phyloP scores from a whole-genome alignment of 495 filamentous ascomycete genomes.

The Echria macrotheca region DNA sequence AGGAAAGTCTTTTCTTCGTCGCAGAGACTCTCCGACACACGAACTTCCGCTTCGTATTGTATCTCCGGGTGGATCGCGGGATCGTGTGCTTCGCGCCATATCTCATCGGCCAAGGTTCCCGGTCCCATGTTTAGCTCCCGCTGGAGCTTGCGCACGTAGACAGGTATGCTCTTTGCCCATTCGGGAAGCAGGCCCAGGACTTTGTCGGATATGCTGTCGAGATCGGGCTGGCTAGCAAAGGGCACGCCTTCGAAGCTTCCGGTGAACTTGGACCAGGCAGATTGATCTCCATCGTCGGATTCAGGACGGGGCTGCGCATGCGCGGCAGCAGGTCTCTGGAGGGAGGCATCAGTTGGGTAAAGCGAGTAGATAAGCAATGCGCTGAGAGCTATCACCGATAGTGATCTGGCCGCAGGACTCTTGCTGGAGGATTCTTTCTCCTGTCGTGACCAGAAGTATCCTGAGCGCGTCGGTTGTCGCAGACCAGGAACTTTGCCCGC shows the following conservation, averaged over 20 bases:
- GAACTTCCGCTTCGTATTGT: conserved; percentile 66
- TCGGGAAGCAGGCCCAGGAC: conserved; percentile 67
- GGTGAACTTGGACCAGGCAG: conserved; percentile 57
- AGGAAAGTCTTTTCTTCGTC: conserved; percentile 73
- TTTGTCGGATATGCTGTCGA: conserved; percentile 56
- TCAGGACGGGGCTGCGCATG: too few species aligned
- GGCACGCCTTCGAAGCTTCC: conserved; percentile 55
- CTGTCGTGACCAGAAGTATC: conserved; percentile 12
- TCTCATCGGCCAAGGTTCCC: conserved; percentile 82
- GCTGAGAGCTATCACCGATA: conserved; percentile 29
- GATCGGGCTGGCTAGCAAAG: conserved; percentile 46
- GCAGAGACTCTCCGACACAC: conserved; percentile 78
- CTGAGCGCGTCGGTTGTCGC: not conserved
- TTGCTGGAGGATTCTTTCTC: conserved; percentile 11
- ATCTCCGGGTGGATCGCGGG: conserved; percentile 82
- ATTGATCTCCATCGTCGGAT: conserved; percentile 18
- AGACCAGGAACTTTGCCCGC: not conserved
- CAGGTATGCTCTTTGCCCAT: conserved; percentile 74
- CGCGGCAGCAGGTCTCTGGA: conserved; percentile 22
- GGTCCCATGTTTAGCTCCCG: conserved; percentile 79
- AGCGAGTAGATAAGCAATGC: conserved; percentile 38
- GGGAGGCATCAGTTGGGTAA: conserved; percentile 34
- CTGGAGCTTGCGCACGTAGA: conserved; percentile 76
- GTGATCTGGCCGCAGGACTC: conserved; percentile 8
- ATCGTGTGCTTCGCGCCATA: conserved; percentile 88